A percentile compares a stretch with the other conserved stretches of the same genome.
These are phyloP conservation scores for Clathrospora elynae DNA, from an alignment of 2,329 filamentous ascomycete species.

Conservation along the genomic window DNA sequence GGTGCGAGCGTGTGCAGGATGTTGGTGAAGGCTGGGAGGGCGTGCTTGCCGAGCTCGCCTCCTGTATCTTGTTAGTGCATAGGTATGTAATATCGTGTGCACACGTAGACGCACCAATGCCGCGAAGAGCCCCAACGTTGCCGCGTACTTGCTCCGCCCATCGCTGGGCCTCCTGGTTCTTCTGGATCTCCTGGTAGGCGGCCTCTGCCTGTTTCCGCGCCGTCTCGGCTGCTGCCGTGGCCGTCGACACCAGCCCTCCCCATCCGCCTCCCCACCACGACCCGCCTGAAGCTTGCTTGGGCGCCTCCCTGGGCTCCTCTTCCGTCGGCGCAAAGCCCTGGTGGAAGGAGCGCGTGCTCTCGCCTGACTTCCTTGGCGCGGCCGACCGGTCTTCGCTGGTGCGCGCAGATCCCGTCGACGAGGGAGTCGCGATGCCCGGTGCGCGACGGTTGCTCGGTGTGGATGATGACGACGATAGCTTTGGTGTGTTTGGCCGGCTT, in stretches of 20 bases:
- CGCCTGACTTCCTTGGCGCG: conserved; percentile 71
- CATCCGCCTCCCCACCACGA: conserved; percentile 70
- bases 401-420: conserved; percentile 48
- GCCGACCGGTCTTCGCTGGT: conserved; percentile 65
- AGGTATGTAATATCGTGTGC: neutral
- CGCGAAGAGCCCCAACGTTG: conserved; percentile 78
- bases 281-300: conserved; percentile 44
- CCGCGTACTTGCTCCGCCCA: conserved; percentile 94
- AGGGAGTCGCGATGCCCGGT: conserved; percentile 44
- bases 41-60: conserved; percentile 71
- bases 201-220: conserved; percentile 91
- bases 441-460: conserved; percentile 48
- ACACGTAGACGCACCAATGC: conserved; percentile 64
- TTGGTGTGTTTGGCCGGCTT: conserved; percentile 79
- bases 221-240: conserved; percentile 77
- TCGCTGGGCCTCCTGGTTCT: conserved; percentile 93
- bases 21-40: conserved; percentile 91
- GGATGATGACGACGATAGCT: conserved; percentile 57
- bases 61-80: conserved; percentile 58
- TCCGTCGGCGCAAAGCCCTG: conserved; percentile 71
- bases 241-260: conserved; percentile 83
- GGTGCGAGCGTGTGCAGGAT: conserved; percentile 94
- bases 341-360: conserved; percentile 74
- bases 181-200: conserved; percentile 90
- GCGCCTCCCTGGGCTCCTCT: conserved; percentile 49